Evolutionary conservation across 176 grass and related monocot species (phyloP), one percentile per base, ranked within the genome.

Genomic region (Hyparrhenia diplandra): DNA sequence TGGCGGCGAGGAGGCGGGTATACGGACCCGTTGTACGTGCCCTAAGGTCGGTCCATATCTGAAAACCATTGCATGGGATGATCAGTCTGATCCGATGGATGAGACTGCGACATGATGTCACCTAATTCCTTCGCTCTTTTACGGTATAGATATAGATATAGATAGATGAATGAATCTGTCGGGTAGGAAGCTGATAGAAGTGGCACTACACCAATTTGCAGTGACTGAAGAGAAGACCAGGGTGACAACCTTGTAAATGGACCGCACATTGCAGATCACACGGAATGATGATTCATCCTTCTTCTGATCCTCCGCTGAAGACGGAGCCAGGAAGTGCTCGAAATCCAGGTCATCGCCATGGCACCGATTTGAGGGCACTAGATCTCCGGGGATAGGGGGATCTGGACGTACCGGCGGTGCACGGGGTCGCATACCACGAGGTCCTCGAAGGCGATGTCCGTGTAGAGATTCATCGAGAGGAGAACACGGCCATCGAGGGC

Each of bases 181-280:
- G 7, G 6, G 31, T 0, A 35, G 13, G 20, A 27, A 12, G 3
- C 5, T 57, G 36, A 29, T 35, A 2, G 9, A 36, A 0, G 23
- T 24, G 18, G 36, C 30, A 13, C 18, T 11, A 51, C 6, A 0
- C 83, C 83, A 70, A 51, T 62, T 2, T 46, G 35, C 76, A 0
- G 59, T 45, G 14, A 13, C 6, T 2, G 85, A 86, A 29, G 78
- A 75, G 85, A 80, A 81, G 14, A 81, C 37, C 46, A 68, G 80
- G 76, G 46, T 3, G 3, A 40, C 78, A 1, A 81, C 6, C 39
- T 63, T 64, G 6, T 2, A 52, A 4, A 7, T 3, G 1, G 39
- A 77, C 14, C 20, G n/a, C 74, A 47, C 67, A 13, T 18, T 39
- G 39, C 55, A 62, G 29, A 72, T 36, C 29, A 85, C 66, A n/a